Evolutionary conservation across 306 rosid species (phyloP).

Genomic region (Prunus persica): Prunus_persica_NCBIv2 NC_034016.1:16376001-16376500

Average conservation of each 20-base stretch:
- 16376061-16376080: neutral
- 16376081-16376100: neutral
- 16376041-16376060: neutral
- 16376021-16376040: neutral
- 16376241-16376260: constrained; percentile 42
- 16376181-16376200: neutral
- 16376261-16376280: constrained; percentile 36
- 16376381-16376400: neutral
- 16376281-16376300: constrained; percentile 21
- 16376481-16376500: neutral
- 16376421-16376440: neutral
- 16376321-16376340: neutral
- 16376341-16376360: neutral
- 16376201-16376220: constrained; percentile 57
- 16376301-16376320: neutral
- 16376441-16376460: neutral
- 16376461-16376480: neutral
- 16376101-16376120: neutral
- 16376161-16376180: no score
- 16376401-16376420: neutral
- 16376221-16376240: constrained; percentile 77
- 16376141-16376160: neutral
- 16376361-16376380: constrained; percentile 1
- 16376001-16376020: neutral
- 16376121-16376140: neutral